These are phyloP conservation scores for Ceratobasidium sp. DNA, from an alignment of 1,284 basidiomycete genomes.

Conservation along the genomic window DNA sequence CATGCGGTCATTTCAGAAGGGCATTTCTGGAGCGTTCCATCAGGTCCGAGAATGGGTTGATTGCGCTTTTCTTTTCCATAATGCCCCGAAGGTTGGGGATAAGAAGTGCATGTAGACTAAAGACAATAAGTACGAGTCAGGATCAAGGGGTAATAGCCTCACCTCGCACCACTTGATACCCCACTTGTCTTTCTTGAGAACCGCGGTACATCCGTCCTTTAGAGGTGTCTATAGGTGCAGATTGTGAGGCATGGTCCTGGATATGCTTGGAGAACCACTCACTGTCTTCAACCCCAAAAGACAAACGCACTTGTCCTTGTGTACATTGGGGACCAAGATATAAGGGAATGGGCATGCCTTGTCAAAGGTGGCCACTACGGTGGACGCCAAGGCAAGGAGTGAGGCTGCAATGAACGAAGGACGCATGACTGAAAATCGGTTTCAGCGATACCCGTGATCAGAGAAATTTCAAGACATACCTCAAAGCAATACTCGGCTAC, in stretches of 20 bases:
- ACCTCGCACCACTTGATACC: not conserved
- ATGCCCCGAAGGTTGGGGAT: slow-evolving; percentile 14
- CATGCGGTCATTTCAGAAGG: slow-evolving; percentile 24
- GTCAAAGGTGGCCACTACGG: not conserved
- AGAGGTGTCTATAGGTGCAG: not conserved
- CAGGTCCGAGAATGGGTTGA: slow-evolving; percentile 7
- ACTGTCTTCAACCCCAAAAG: not conserved
- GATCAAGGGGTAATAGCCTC: not conserved
- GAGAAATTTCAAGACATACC: no score
- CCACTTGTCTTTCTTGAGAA: not conserved
- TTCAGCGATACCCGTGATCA: not conserved
- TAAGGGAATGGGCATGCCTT: not conserved
- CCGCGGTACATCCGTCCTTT: not conserved
- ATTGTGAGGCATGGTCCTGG: not conserved
- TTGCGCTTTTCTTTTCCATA: slow-evolving; percentile 14
- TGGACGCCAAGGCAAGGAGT: slow-evolving; percentile 10
- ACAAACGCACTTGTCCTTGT: not conserved
- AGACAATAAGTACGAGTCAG: not conserved
- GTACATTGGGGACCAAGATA: not conserved
- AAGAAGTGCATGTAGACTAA: slow-evolving; percentile 8
- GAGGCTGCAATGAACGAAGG: slow-evolving; percentile 13
- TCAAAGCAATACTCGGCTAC: no score
- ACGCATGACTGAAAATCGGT: slow-evolving; percentile 9
- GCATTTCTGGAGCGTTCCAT: slow-evolving; percentile 14
- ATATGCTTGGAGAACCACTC: not conserved